A percentile compares a stretch with the other conserved stretches of the same genome.
Conservation (phyloP, 352 stramenopile species). For the Phytophthora tubulina region DNA sequence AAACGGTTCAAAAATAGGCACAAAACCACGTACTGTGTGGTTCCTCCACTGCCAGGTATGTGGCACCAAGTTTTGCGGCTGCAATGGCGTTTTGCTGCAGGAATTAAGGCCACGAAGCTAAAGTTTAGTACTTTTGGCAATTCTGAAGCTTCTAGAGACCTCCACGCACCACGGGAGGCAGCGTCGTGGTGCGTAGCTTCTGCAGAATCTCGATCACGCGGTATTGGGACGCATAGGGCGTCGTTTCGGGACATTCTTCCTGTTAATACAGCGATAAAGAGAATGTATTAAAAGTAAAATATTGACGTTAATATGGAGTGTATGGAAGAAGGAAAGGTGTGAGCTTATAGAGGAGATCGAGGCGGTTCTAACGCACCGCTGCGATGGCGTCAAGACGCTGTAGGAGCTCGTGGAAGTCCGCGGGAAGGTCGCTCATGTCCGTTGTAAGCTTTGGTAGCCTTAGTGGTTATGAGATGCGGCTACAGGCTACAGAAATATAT, state of each 20-base stretch:
- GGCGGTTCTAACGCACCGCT: constrained; percentile 29
- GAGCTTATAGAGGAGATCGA: neutral
- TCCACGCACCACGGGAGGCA: constrained; percentile 41
- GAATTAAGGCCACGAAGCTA: neutral
- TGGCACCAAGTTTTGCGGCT: constrained; percentile 51
- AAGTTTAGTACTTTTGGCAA: neutral
- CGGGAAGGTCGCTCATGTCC: constrained; percentile 38
- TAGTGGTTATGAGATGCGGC: neutral
- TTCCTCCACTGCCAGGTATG: constrained; percentile 69
- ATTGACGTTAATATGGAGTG: neutral
- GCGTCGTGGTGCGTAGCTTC: constrained; percentile 52
- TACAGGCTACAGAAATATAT: constrained; percentile 10
- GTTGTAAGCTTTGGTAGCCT: neutral
- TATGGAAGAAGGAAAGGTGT: neutral
- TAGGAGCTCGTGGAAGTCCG: constrained; percentile 48
- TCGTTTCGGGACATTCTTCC: constrained; percentile 58
- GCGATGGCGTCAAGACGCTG: constrained; percentile 42
- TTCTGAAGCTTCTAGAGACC: constrained; percentile 4
- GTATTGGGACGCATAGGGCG: constrained; percentile 64
- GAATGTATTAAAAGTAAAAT: neutral
- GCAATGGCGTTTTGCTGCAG: constrained; percentile 46
- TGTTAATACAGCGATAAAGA: constrained; percentile 13
- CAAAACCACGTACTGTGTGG: constrained; percentile 55
- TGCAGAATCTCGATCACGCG: constrained; percentile 64
- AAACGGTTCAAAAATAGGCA: neutral